phyloP scores from a whole-genome alignment of 768 basidiomycete species.

The Thelephora ganbajun region DNA sequence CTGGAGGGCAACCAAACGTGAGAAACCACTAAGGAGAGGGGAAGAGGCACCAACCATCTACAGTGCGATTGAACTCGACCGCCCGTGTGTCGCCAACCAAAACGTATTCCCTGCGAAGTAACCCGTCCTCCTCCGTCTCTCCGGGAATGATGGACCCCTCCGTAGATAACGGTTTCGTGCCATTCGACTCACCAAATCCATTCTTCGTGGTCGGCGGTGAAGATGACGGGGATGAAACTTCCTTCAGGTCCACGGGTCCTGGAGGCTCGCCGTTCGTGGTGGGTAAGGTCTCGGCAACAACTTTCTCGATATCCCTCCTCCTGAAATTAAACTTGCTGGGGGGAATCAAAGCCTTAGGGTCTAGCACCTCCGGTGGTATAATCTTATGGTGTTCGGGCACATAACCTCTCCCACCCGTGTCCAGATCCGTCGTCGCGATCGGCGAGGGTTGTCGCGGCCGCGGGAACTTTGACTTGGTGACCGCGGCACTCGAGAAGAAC shows the following conservation, averaged over 20 bases:
- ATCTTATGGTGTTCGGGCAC: slow-evolving; percentile 63
- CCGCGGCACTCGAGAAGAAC: slow-evolving; percentile 74
- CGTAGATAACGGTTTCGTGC: slow-evolving; percentile 25
- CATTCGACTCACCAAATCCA: not conserved
- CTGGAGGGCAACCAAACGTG: slow-evolving; percentile 22
- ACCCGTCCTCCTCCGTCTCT: slow-evolving; percentile 73
- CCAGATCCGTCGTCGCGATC: slow-evolving; percentile 15
- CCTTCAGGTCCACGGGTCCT: not conserved
- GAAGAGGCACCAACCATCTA: slow-evolving; percentile 55
- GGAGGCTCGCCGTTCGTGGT: not conserved
- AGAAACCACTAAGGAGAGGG: not conserved
- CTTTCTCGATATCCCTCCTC: slow-evolving; percentile 17
- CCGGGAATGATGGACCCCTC: slow-evolving; percentile 64
- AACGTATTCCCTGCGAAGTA: slow-evolving; percentile 80
- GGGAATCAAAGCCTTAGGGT: slow-evolving; percentile 69
- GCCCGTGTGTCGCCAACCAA: slow-evolving; percentile 82
- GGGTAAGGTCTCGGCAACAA: not conserved
- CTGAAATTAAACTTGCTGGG: slow-evolving; percentile 69
- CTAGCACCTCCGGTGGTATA: slow-evolving; percentile 70
- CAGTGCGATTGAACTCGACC: slow-evolving; percentile 83
- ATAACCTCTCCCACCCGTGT: slow-evolving; percentile 20
- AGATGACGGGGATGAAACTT: not conserved
- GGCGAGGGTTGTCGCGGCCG: slow-evolving; percentile 26
- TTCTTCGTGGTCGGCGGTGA: not conserved
- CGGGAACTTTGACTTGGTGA: slow-evolving; percentile 68